phyloP scores from a whole-genome alignment of 208 protist genomes.

The Spongospora subterranea region DNA sequence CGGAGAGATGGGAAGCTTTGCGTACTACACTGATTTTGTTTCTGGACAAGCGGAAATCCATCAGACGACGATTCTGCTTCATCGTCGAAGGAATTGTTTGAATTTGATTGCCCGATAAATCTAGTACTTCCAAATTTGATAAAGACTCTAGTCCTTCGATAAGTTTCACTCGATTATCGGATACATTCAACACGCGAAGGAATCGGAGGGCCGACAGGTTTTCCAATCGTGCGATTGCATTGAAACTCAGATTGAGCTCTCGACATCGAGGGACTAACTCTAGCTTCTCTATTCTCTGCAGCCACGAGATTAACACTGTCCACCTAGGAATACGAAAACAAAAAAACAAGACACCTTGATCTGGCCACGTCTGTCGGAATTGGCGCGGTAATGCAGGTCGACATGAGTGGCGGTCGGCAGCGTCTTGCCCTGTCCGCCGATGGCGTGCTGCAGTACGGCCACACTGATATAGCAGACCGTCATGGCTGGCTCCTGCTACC shows the following conservation, averaged over 20 bases:
- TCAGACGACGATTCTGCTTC: background rate
- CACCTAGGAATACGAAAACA: background rate
- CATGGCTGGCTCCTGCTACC: background rate
- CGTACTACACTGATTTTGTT: constrained; percentile 9
- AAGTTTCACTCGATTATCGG: background rate
- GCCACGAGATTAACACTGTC: too few relatives aligned
- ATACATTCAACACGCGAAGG: constrained; percentile 19
- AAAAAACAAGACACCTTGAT: background rate
- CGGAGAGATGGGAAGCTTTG: background rate
- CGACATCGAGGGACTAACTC: constrained; percentile 35
- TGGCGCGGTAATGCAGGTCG: background rate
- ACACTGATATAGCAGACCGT: background rate
- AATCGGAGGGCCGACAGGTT: constrained; percentile 15
- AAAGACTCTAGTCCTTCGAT: constrained; percentile 35
- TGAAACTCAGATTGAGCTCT: constrained; percentile 37
- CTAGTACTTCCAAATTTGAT: background rate
- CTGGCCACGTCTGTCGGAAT: background rate
- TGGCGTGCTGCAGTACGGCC: background rate
- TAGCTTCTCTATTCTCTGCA: constrained; percentile 36
- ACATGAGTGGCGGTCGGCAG: background rate
- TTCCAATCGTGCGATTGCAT: constrained; percentile 12
- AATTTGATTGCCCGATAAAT: constrained; percentile 41
- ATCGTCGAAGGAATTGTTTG: background rate
- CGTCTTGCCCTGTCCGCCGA: background rate
- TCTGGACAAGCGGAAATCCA: background rate